Conservation (phyloP, 257 asterid species). For the Ehretia macrophylla region DNA sequence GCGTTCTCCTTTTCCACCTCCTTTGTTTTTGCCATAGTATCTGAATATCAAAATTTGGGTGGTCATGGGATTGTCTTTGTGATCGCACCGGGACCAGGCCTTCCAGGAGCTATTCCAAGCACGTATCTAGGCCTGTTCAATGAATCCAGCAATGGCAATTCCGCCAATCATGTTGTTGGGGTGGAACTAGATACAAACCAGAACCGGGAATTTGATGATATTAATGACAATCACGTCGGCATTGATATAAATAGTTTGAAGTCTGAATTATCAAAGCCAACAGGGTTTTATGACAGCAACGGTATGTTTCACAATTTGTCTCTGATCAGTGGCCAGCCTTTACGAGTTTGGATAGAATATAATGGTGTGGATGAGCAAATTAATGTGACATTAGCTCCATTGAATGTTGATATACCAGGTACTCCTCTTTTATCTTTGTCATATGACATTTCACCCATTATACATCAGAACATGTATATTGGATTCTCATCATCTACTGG, state of each 20-base stretch:
- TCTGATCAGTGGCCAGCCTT: constrained; percentile 18
- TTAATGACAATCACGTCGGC: constrained; percentile 25
- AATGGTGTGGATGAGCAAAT: neutral
- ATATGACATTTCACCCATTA: constrained; percentile 11
- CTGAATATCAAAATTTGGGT: no score
- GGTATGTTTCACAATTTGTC: constrained; percentile 26
- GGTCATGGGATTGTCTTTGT: no score
- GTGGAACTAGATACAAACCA: constrained; percentile 27
- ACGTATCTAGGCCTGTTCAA: no score
- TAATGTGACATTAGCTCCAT: constrained; percentile 19
- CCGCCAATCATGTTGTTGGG: constrained; percentile 14
- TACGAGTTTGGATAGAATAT: constrained; percentile 22
- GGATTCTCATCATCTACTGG: constrained; percentile 19
- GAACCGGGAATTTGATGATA: constrained; percentile 9
- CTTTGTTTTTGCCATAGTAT: no score
- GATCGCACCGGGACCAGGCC: no score
- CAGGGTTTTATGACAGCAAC: constrained; percentile 5
- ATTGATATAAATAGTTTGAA: constrained; percentile 13
- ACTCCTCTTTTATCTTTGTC: constrained; percentile 11
- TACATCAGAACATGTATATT: constrained; percentile 11
- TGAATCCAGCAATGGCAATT: no score
- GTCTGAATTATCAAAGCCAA: constrained; percentile 2
- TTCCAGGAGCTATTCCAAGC: no score
- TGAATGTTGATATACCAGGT: constrained; percentile 1
- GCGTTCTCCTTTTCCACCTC: no score